Evolutionary conservation across 1,139 yeast genomes (phyloP).

Genomic region (Pichia sp.): DNA sequence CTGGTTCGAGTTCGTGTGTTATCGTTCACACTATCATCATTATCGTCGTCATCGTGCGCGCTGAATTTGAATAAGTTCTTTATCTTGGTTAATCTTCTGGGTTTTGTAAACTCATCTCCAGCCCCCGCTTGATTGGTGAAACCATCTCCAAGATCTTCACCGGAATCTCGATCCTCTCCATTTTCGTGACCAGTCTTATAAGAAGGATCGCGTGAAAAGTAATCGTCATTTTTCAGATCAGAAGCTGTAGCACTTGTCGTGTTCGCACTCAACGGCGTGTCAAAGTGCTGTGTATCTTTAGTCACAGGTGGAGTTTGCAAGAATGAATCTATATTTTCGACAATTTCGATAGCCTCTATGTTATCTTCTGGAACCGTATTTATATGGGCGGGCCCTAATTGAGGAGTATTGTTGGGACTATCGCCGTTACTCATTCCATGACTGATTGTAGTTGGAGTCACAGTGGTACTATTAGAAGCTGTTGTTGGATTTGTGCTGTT

Average conservation of each 20-base stretch:
- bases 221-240: slow-evolving; percentile 2
- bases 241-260: not conserved
- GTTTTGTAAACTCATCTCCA: slow-evolving; percentile 12
- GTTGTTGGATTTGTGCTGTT: not conserved
- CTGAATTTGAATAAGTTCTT: slow-evolving; percentile 25
- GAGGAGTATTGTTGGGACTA: slow-evolving; percentile 4
- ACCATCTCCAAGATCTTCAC: not conserved
- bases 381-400: slow-evolving; percentile 1
- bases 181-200: too few species aligned
- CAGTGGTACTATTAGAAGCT: too few species aligned
- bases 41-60: slow-evolving; percentile 11
- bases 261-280: slow-evolving; percentile 6
- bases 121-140: not conserved
- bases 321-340: slow-evolving; percentile 8
- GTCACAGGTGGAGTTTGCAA: slow-evolving; percentile 19
- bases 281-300: slow-evolving; percentile 7
- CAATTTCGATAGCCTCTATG: slow-evolving; percentile 1
- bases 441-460: too few species aligned
- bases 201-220: too few species aligned
- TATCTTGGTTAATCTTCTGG: slow-evolving; percentile 21
- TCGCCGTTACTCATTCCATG: too few species aligned
- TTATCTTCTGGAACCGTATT: not conserved
- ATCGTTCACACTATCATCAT: not conserved
- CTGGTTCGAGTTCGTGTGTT: not conserved
- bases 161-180: too few species aligned